Evolutionary conservation across 73 alveolate genomes (phyloP), one percentile per base, ranked within the genome.

Genomic region (Paramecium caudatum): DNA sequence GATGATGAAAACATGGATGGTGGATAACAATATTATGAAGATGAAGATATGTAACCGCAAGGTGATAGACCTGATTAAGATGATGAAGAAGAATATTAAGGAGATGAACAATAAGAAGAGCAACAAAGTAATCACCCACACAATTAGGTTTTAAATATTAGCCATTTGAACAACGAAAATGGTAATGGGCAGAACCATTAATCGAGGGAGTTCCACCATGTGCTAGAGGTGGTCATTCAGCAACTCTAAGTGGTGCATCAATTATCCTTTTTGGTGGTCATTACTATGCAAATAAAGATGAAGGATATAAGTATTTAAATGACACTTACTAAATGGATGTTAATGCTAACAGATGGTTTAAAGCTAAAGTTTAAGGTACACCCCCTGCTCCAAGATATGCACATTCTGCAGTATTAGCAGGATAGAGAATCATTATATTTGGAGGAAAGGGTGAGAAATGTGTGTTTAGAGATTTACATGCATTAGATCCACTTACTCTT

Each of bases 161-260:
- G 68, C 82, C 85, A 36, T 62, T 90, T 91, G 98, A 93, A 23
- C 95, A 87, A 32, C 74, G 98, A 85, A 95, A 95, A 80, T 95
- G 98, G 98, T 87, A 93, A n/a, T 95, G 98, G 98, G 98, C 98
- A 3, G 92, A 94, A 48, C 97, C 97, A 5, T 91, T 93, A 37
- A 95, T 95, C 61, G 99, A 96, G 63, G 99, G 99, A 48, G 96
- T 97, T 46, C 99, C 99, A 7, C 99, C 99, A 50, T 90, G 98
- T 48, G 98, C 99, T 4, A 65, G 99, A 91, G 99, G 99, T 25
- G 99, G 99, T 12, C 99, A 98, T 91, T 83, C 99, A 33, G 99
- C 99, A 33, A 98, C 99, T 21, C 94, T 98, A 25, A 96, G 97
- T 23, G 99, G 99, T 16, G 98, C 99, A 3, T 96, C 99, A 37